Evolutionary conservation across 192 early-diverging fungal species (phyloP).

Genomic region (Backusella westeae): DNA sequence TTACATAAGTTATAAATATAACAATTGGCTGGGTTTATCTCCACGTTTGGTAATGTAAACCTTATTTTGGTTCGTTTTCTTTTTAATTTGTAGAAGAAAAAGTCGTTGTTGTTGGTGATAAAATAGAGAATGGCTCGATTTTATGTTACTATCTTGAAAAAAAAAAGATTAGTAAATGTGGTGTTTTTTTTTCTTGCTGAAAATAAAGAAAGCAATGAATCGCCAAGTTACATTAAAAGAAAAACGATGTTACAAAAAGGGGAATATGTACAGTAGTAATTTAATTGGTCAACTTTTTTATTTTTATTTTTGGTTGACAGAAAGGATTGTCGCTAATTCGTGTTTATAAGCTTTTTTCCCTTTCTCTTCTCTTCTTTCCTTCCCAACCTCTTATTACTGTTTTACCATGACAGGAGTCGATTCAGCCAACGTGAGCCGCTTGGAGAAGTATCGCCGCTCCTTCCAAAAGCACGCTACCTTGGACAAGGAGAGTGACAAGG

Average conservation of each 20-base stretch:
- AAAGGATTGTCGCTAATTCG: neutral
- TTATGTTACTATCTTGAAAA: neutral
- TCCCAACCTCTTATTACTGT: neutral
- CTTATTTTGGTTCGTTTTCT: neutral
- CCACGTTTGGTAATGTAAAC: neutral
- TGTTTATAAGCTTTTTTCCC: neutral
- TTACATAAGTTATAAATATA: neutral
- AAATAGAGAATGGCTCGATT: neutral
- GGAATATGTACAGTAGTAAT: neutral
- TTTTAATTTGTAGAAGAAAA: neutral
- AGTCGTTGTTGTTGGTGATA: neutral
- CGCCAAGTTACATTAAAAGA: neutral
- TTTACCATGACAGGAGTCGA: slow-evolving; percentile 7
- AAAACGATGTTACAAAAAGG: neutral
- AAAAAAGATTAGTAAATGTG: neutral
- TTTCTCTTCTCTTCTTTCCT: neutral
- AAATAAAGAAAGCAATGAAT: neutral
- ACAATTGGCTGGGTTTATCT: neutral
- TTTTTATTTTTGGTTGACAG: neutral
- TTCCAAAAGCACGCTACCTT: slow-evolving; percentile 52
- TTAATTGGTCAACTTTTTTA: neutral
- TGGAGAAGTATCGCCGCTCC: slow-evolving; percentile 44
- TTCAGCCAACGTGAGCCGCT: neutral
- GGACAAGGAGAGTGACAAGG: slow-evolving; percentile 47
- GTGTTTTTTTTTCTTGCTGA: neutral